Evolutionary conservation across 1,284 basidiomycete species (phyloP).

Genomic region (Leccinum solheimii): DNA sequence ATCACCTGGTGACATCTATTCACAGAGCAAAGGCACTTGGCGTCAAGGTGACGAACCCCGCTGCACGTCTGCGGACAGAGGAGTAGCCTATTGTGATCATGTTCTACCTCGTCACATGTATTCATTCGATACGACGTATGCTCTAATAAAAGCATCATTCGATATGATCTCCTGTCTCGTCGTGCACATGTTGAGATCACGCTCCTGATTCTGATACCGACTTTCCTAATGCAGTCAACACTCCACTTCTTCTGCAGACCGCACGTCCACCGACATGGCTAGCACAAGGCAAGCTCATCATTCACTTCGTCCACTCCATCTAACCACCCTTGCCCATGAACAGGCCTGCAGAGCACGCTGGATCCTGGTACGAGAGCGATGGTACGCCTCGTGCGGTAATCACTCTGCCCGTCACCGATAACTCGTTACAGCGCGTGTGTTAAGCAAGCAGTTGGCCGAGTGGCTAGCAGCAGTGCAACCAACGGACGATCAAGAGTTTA

Average conservation of each 20-base stretch:
- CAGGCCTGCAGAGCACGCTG: constrained; percentile 81
- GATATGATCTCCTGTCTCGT: constrained; percentile 1
- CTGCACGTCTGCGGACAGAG: constrained; percentile 95
- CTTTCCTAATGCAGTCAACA: constrained; percentile 31
- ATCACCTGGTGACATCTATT: constrained; percentile 4
- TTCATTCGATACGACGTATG: constrained; percentile 41
- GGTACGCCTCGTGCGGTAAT: constrained; percentile 43
- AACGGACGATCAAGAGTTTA: constrained; percentile 45
- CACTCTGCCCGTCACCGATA: constrained; percentile 12
- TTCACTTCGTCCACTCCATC: neutral
- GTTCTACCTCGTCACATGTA: constrained; percentile 40
- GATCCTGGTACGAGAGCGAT: constrained; percentile 85
- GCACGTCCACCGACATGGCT: constrained; percentile 21
- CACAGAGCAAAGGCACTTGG: constrained; percentile 84
- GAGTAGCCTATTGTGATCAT: constrained; percentile 48
- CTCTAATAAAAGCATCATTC: constrained; percentile 26
- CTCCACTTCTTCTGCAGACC: constrained; percentile 21
- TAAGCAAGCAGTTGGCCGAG: constrained; percentile 60
- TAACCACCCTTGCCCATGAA: constrained; percentile 1
- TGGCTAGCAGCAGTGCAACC: constrained; percentile 68
- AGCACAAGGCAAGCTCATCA: constrained; percentile 28
- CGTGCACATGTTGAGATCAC: neutral
- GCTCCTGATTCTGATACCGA: neutral
- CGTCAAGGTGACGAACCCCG: constrained; percentile 94
- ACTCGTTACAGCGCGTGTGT: constrained; percentile 47